Conservation (phyloP, 208 protist genomes). For the Leishmania arabica region DNA sequence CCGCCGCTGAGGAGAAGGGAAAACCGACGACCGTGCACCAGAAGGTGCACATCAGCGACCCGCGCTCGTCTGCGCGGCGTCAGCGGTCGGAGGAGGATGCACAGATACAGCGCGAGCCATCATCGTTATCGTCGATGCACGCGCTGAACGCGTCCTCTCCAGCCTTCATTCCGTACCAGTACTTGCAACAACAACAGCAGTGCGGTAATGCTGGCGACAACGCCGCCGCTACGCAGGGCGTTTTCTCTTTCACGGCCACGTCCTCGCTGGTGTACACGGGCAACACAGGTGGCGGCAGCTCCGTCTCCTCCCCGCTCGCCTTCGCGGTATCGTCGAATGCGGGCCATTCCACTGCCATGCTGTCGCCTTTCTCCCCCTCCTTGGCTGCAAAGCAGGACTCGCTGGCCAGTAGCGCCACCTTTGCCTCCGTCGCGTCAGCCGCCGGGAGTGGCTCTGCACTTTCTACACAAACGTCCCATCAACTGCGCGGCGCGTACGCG, state of each 20-base stretch:
- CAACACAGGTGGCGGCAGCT: constrained; percentile 5
- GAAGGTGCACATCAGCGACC: background rate
- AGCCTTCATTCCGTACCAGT: constrained; percentile 22
- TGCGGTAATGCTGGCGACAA: constrained; percentile 6
- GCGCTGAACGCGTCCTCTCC: constrained; percentile 24
- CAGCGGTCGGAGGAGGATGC: constrained; percentile 6
- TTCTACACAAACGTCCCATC: constrained; percentile 9
- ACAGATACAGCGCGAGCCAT: background rate
- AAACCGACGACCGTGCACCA: background rate
- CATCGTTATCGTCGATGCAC: background rate
- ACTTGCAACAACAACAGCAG: constrained; percentile 4
- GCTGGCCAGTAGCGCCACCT: background rate
- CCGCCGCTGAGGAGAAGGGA: background rate
- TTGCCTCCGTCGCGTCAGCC: background rate
- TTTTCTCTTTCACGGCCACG: constrained; percentile 10
- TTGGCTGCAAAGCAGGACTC: background rate
- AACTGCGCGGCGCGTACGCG: constrained; percentile 34
- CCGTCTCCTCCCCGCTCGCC: constrained; percentile 19
- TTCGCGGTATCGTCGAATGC: background rate
- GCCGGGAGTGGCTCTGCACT: background rate
- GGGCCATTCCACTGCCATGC: background rate
- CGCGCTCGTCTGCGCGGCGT: background rate
- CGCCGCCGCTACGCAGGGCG: background rate
- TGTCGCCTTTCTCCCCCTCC: background rate
- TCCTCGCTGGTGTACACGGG: constrained; percentile 18